These are phyloP conservation scores for Antrodiella citrinella DNA, from an alignment of 768 basidiomycete genomes.

Conservation along the genomic window DNA sequence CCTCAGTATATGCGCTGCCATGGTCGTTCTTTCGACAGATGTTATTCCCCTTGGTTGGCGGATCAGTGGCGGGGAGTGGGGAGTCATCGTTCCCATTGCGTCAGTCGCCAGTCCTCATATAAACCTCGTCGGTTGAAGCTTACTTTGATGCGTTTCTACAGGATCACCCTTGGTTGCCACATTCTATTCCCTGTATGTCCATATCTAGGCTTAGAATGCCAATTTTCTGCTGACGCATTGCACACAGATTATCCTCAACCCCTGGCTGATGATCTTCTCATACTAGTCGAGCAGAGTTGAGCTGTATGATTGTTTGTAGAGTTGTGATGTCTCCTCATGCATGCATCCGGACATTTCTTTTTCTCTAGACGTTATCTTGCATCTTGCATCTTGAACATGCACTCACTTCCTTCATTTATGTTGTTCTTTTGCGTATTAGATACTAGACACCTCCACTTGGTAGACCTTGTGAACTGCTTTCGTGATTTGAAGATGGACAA, in stretches of 20 bases:
- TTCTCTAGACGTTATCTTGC: too few species aligned
- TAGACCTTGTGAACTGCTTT: too few species aligned
- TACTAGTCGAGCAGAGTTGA: too few species aligned
- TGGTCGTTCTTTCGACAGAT: constrained; percentile 44
- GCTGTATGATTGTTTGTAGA: too few species aligned
- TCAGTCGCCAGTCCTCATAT: constrained; percentile 25
- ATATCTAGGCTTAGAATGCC: background rate
- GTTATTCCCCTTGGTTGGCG: constrained; percentile 58
- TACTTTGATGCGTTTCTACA: constrained; percentile 21
- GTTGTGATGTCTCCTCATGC: too few species aligned
- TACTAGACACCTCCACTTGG: too few species aligned
- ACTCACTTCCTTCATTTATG: too few species aligned
- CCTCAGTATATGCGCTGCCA: constrained; percentile 39
- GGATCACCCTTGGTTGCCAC: constrained; percentile 57
- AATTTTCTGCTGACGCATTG: background rate
- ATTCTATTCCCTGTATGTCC: constrained; percentile 65
- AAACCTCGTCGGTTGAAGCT: background rate
- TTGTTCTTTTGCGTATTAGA: too few species aligned
- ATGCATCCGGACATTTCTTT: too few species aligned
- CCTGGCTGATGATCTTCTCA: constrained; percentile 83
- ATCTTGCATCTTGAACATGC: too few species aligned
- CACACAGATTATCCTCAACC: constrained; percentile 69
- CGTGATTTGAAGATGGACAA: too few species aligned
- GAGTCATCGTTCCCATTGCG: constrained; percentile 71
- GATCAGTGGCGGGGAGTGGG: constrained; percentile 58